These are phyloP conservation scores for Hypoxylon sp. DNA, from an alignment of 2,329 filamentous ascomycete genomes.

Conservation along the genomic window DNA sequence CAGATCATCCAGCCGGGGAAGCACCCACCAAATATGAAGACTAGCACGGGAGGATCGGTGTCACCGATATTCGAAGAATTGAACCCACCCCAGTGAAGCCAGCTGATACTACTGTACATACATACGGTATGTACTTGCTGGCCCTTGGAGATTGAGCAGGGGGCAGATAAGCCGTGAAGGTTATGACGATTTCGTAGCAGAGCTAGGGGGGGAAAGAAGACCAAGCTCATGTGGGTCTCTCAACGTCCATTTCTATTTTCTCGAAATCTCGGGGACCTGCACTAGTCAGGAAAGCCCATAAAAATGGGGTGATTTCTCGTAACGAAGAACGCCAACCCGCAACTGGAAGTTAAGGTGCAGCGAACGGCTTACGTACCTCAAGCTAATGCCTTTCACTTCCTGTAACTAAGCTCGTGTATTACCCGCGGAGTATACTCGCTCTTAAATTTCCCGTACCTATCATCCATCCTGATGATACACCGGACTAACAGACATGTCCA, in stretches of 20 bases:
- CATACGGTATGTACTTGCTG: constrained; percentile 13
- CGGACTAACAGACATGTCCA: constrained; percentile 21
- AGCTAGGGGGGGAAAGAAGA: constrained; percentile 11
- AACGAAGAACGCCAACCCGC: constrained; percentile 24
- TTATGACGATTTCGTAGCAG: constrained; percentile 24
- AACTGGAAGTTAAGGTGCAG: constrained; percentile 18
- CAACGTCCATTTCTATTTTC: constrained; percentile 36
- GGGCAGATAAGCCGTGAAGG: constrained; percentile 19
- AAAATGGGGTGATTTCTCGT: constrained; percentile 47
- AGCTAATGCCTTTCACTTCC: constrained; percentile 33
- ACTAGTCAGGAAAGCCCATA: constrained; percentile 41
- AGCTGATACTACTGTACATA: background rate
- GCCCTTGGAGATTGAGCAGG: constrained; percentile 19
- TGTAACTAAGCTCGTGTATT: constrained; percentile 24
- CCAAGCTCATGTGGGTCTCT: constrained; percentile 37
- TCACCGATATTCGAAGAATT: constrained; percentile 29
- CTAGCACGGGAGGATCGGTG: constrained; percentile 26
- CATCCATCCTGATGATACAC: constrained; percentile 29
- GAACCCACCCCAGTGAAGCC: constrained; percentile 20
- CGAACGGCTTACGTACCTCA: constrained; percentile 31
- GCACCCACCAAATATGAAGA: constrained; percentile 10
- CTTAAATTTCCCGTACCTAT: constrained; percentile 40
- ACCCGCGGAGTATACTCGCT: constrained; percentile 35
- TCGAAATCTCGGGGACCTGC: constrained; percentile 46
- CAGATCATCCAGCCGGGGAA: constrained; percentile 31